Evolutionary conservation across 2,329 filamentous ascomycete species (phyloP), one percentile per base, ranked within the genome.

Genomic region (Huntiella bhutanensis): DNA sequence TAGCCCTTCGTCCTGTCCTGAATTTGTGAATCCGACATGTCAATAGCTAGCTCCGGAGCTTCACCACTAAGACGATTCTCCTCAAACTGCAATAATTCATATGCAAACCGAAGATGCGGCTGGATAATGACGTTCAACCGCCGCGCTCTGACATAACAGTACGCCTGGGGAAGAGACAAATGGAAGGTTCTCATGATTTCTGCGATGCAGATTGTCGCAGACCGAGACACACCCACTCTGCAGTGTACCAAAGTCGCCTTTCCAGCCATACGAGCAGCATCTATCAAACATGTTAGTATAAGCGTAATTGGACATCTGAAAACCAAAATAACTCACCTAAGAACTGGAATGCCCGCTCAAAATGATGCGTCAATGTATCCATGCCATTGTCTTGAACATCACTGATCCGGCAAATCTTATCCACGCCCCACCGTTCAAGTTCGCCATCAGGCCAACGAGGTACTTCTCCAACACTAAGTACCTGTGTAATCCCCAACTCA

Each of bases 81-180:
- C 62, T 98, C 91, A 85, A 88, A 96, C 60, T 92, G 92, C 43
- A 98, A 69, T 28, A 98, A 71, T 63, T 98, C 91, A 57, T 96
- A 94, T 54, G 82, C 82, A 63, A 98, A 98, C 49, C 85, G 75
- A 47, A 98, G 70, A 64, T 98, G 88, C 10, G 91, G 91, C 60
- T 98, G 91, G 52, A 98, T 96, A 52, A 98, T 98, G 45, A 98
- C 91, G 57, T 98, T 98, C 41, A 98, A 68, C 51, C 91, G 73
- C 45, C 91, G 75, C 15, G 91, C 91, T 32, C 91, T 79, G 34
- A 98, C 91, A 60, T 88, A 96, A 60, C 91, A 96, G 62, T 98
- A 98, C 49, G 91, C 91, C 47, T 83, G 74, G 10, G 91, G 86
- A 55, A 96, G 88, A 0, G 85, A 91, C 53, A 95, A 64, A 16